These are phyloP conservation scores for Penicillium sp. DNA, from an alignment of 2,329 filamentous ascomycete species.

Conservation along the genomic window DNA sequence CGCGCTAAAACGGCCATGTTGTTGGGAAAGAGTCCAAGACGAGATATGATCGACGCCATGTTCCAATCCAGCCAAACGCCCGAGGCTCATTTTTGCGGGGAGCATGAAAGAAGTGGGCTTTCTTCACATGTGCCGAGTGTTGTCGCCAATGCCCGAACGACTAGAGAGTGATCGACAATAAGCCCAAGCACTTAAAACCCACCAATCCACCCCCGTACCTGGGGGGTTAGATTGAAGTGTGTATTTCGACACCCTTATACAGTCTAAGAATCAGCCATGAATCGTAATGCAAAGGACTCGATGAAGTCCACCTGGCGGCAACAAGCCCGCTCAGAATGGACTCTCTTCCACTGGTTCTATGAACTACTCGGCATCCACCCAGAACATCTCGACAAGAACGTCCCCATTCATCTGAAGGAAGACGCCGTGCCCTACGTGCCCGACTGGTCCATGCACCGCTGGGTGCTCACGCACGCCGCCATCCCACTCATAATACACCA, in stretches of 20 bases:
- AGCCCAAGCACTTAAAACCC: constrained; percentile 17
- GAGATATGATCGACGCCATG: constrained; percentile 20
- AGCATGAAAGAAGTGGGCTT: constrained; percentile 11
- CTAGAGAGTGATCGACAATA: constrained; percentile 20
- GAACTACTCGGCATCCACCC: constrained; percentile 20
- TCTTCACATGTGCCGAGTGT: constrained; percentile 24
- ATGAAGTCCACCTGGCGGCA: constrained; percentile 32
- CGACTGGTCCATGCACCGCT: no score
- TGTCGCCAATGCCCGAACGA: constrained; percentile 4
- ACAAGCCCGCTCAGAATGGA: constrained; percentile 26
- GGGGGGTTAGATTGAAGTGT: neutral
- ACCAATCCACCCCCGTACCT: neutral
- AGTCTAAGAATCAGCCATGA: constrained; percentile 4
- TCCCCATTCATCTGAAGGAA: no score
- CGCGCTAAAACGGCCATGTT: constrained; percentile 9
- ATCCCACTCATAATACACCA: no score
- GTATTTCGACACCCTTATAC: neutral
- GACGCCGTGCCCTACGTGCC: no score
- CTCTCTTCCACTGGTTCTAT: constrained; percentile 27
- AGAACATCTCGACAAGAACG: no score
- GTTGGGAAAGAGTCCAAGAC: constrained; percentile 16
- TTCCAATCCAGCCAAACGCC: constrained; percentile 3
- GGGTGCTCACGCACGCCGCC: no score
- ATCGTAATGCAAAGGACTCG: constrained; percentile 27
- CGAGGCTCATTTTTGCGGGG: constrained; percentile 20